A percentile compares a stretch with the other conserved stretches of the same genome.
These are phyloP conservation scores for Penicillium sp. DNA, from an alignment of 2,329 filamentous ascomycete genomes.

Conservation along the genomic window DNA sequence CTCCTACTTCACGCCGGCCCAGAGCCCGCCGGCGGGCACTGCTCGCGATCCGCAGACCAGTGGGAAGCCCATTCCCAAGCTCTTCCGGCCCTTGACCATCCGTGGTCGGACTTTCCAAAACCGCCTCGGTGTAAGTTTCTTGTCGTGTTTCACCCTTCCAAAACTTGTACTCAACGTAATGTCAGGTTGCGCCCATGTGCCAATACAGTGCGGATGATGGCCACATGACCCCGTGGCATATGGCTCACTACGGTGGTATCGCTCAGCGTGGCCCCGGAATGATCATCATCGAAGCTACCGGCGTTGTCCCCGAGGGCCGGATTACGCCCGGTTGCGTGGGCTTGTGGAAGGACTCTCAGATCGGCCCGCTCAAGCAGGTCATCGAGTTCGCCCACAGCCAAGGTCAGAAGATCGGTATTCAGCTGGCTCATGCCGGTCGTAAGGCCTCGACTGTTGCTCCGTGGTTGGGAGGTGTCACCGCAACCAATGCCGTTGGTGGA, in stretches of 20 bases:
- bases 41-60: slow-evolving; percentile 43
- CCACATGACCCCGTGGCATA: slow-evolving; percentile 75
- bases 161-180: slow-evolving; percentile 8
- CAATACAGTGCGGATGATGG: slow-evolving; percentile 67
- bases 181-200: slow-evolving; percentile 53
- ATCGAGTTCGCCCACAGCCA: slow-evolving; percentile 80
- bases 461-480: slow-evolving; percentile 38
- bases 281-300: slow-evolving; percentile 74
- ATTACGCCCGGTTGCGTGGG: slow-evolving; percentile 65
- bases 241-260: slow-evolving; percentile 79
- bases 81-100: slow-evolving; percentile 59
- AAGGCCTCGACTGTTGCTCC: slow-evolving; percentile 60
- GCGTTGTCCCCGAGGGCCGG: slow-evolving; percentile 71
- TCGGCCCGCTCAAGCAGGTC: slow-evolving; percentile 64
- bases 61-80: slow-evolving; percentile 49
- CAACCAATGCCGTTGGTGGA: slow-evolving; percentile 55
- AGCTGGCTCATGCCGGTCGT: slow-evolving; percentile 76
- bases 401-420: slow-evolving; percentile 72
- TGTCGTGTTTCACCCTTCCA: neutral
- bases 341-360: slow-evolving; percentile 82
- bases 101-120: slow-evolving; percentile 63
- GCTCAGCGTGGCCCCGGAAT: slow-evolving; percentile 74
- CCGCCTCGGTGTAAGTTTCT: slow-evolving; percentile 54
- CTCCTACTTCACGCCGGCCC: slow-evolving; percentile 43
- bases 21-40: slow-evolving; percentile 38